Base-by-base conservation (phyloP, 257 asterid genomes). In the Coffea canephora region DNA sequence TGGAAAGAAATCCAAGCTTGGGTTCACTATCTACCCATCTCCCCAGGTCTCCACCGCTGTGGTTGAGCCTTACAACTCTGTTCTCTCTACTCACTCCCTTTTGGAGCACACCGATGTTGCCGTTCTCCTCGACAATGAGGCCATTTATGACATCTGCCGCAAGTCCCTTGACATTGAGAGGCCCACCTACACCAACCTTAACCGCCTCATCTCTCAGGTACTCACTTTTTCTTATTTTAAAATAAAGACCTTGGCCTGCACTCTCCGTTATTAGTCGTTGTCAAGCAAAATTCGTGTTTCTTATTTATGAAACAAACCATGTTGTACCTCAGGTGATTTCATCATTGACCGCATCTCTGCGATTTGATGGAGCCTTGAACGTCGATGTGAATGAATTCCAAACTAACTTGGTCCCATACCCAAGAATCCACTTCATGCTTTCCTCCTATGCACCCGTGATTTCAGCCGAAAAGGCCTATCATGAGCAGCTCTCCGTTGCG, bases 31-130 rank as follows among this genome's bases (percentile, higher is more conserved):
- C 2, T 94, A 94, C 84, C 98, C 98, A 4, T 94, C 98, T 4
- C 98, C 98, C 39, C 98, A 94, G 87, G 98, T 94, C 64, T 94
- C 98, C 0, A 94, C 98, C 23, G 98, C 98, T 80, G 98, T 94
- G 68, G 98, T 94, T 23, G 98, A 94, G 89, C 98, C 98, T 0
- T 94, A 94, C 80, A 94, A 94, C 83, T 94, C 98, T 12, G 97
- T 94, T 55, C 94, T 94, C 25, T 94, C 98, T 0, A 94, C 98
- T 1, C 98, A 94, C 82, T 94, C 98, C 3, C 97, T 94, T 9
- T 80, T 94, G 27, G 98, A 94, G 85, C 98, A 94, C 89, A 94
- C 98, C 15, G 98, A 94, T 82, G 98, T 94, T 23, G 98, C 98
- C 11, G 91, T 94, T 41, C 92, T 94, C n/a, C 94, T 94, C 16